Conservation (phyloP, 139 green algal species). For the Closterium sp. region DNA sequence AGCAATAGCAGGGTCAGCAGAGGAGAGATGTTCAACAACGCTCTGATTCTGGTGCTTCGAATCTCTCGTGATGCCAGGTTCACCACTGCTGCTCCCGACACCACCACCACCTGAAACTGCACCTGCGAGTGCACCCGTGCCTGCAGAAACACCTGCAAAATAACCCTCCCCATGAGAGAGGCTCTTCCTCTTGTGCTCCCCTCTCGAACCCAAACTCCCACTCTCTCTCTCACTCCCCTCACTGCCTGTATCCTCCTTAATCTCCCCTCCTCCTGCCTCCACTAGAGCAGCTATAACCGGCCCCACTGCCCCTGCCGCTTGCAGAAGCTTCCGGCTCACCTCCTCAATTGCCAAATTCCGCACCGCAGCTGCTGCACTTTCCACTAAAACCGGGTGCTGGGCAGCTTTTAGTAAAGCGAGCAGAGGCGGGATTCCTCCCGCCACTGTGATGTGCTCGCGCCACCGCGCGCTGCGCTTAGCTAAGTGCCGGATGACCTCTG, state of each 20-base stretch:
- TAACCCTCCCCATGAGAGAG: background rate
- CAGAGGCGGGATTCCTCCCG: background rate
- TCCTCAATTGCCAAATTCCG: background rate
- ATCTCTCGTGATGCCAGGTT: background rate
- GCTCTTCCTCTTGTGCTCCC: background rate
- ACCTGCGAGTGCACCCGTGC: background rate
- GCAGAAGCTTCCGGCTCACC: background rate
- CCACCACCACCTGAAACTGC: background rate
- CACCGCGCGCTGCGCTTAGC: slow-evolving; percentile 1
- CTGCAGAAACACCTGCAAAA: background rate
- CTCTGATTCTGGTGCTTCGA: background rate
- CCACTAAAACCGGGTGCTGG: background rate
- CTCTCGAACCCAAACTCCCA: background rate
- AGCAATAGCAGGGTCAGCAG: background rate
- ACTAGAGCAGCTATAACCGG: background rate
- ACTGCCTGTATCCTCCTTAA: background rate
- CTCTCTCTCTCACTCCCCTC: background rate
- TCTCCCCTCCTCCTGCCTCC: background rate
- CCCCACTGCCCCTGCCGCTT: background rate
- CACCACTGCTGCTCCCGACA: background rate
- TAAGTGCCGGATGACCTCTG: slow-evolving; percentile 1
- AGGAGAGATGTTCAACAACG: background rate
- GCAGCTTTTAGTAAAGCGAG: background rate
- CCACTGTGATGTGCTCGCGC: background rate
- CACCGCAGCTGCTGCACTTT: background rate